These are phyloP conservation scores for Neurospora sp. DNA, from an alignment of 495 filamentous ascomycete species.

Conservation along the genomic window DNA sequence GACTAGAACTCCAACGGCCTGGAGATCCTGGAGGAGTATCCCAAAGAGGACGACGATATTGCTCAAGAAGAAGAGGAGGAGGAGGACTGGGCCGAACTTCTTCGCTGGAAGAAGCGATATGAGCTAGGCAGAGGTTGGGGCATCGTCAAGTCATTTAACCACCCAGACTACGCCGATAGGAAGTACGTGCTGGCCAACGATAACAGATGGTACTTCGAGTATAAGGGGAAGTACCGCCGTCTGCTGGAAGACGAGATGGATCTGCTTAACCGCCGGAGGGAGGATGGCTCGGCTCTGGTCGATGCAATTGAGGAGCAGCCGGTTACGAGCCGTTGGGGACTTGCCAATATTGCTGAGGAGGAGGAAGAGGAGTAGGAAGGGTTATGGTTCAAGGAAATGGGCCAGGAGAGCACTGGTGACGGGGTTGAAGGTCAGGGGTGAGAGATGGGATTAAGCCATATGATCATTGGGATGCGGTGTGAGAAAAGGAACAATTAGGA, in stretches of 20 bases:
- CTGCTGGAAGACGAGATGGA: background rate
- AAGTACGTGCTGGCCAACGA: background rate
- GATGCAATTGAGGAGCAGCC: background rate
- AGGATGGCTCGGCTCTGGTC: background rate
- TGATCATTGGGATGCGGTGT: background rate
- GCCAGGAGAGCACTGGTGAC: rapidly evolving
- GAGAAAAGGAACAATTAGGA: background rate
- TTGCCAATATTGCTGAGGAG: rapidly evolving
- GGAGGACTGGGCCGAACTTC: background rate
- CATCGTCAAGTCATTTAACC: background rate
- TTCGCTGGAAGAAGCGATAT: background rate
- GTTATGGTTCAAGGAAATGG: background rate
- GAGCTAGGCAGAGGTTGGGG: background rate
- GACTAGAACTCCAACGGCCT: background rate
- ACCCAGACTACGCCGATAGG: background rate
- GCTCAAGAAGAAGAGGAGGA: background rate
- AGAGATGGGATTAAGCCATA: background rate
- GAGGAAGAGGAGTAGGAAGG: background rate
- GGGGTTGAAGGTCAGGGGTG: background rate
- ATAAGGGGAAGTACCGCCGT: background rate
- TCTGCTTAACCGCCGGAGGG: background rate
- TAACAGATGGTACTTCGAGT: background rate
- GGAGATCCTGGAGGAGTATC: background rate
- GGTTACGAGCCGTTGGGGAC: background rate
- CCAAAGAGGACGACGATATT: background rate